Conservation (phyloP, 2,329 filamentous ascomycete genomes). For the Waltergamsia citrina region DNA sequence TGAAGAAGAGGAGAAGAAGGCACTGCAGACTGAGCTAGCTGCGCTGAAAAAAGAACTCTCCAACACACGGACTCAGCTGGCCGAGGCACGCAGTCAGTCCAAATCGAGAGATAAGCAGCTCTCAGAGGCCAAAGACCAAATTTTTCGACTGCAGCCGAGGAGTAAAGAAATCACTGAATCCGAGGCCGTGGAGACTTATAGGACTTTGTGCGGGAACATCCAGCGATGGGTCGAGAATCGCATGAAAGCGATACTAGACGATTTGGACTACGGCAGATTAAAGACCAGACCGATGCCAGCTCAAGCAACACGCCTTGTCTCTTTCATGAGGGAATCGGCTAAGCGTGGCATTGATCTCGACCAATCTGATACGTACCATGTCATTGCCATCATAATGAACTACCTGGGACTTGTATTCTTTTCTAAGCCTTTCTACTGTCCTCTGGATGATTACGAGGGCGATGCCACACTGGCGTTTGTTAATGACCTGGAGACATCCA, state of each 20-base stretch:
- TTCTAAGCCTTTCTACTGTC: conserved; percentile 25
- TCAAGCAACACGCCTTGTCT: conserved; percentile 19
- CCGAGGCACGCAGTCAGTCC: conserved; percentile 16
- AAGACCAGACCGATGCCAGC: conserved; percentile 11
- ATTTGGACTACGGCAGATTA: conserved; percentile 17
- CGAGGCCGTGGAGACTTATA: conserved; percentile 23
- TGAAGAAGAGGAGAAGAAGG: conserved; percentile 17
- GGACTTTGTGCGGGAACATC: conserved; percentile 19
- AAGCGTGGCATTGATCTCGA: conserved; percentile 18
- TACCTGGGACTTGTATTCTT: conserved; percentile 24
- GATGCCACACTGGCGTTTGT: conserved; percentile 21
- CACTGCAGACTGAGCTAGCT: conserved; percentile 17
- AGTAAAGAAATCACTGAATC: conserved; percentile 24
- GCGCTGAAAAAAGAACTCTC: conserved; percentile 18
- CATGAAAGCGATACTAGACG: conserved; percentile 18
- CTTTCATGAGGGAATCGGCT: conserved; percentile 23
- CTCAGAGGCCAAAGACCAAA: conserved; percentile 19
- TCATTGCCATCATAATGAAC: conserved; percentile 25
- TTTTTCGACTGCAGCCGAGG: conserved; percentile 20
- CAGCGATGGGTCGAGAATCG: conserved; percentile 26
- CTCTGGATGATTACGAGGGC: conserved; percentile 19
- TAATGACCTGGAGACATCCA: conserved; percentile 19
- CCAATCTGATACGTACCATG: conserved; percentile 23
- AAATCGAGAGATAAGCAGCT: conserved; percentile 16
- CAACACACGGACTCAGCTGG: conserved; percentile 17